Evolutionary conservation across 2,329 filamentous ascomycete genomes (phyloP).

Genomic region (Dissoconium aciculare): DNA sequence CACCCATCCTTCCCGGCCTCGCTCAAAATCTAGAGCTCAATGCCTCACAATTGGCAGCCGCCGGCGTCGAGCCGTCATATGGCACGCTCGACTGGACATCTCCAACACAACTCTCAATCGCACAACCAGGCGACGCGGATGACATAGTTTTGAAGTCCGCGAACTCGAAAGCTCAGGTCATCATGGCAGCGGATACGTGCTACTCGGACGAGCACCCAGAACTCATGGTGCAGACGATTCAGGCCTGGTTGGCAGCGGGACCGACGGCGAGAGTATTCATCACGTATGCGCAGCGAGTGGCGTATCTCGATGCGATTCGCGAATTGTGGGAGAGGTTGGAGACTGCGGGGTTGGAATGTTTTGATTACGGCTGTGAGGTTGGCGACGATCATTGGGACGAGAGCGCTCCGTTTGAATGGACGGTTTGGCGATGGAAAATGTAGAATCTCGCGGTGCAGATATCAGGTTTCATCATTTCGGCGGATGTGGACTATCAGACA

Average conservation of each 20-base stretch:
- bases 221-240: conserved; percentile 24
- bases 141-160: background rate
- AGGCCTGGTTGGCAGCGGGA: conserved; percentile 22
- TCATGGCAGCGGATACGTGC: conserved; percentile 30
- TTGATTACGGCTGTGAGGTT: conserved; percentile 22
- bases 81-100: conserved; percentile 27
- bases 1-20: conserved; percentile 21
- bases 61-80: conserved; percentile 9
- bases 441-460: no score
- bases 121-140: background rate
- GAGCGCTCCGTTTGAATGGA: conserved; percentile 25
- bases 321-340: conserved; percentile 29
- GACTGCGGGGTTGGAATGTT: conserved; percentile 23
- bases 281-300: conserved; percentile 27
- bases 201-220: conserved; percentile 30
- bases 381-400: conserved; percentile 22
- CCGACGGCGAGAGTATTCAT: conserved; percentile 24
- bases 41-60: conserved; percentile 5
- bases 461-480: no score
- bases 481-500: no score
- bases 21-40: conserved; percentile 24
- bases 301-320: conserved; percentile 30
- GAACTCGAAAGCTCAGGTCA: conserved; percentile 23
- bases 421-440: conserved; percentile 28
- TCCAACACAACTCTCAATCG: conserved; percentile 5